Percentiles rank a stretch among this genome's conserved stretches.
These are phyloP conservation scores for Globisporangium cystogenes DNA, from an alignment of 352 stramenopile genomes.

Conservation along the genomic window DNA sequence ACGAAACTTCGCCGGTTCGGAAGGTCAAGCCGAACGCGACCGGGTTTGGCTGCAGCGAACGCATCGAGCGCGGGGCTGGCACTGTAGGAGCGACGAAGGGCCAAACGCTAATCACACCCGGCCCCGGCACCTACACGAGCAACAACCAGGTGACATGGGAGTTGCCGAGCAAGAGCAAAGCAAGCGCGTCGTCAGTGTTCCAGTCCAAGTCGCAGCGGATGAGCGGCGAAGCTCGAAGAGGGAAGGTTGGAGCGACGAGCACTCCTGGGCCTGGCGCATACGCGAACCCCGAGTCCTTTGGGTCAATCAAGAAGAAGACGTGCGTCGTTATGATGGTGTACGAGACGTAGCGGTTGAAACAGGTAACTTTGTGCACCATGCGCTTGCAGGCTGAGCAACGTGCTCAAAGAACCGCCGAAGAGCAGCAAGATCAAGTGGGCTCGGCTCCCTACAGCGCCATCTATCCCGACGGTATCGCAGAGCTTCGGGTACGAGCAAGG, in stretches of 20 bases:
- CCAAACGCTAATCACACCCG: slow-evolving; percentile 42
- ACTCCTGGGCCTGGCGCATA: slow-evolving; percentile 64
- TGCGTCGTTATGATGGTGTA: neutral
- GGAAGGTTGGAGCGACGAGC: slow-evolving; percentile 18
- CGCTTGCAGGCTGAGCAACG: slow-evolving; percentile 19
- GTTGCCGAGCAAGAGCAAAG: slow-evolving; percentile 45
- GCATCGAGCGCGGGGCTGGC: slow-evolving; percentile 28
- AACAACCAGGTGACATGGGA: slow-evolving; percentile 47
- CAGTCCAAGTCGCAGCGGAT: slow-evolving; percentile 51
- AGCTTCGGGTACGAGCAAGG: slow-evolving; percentile 80
- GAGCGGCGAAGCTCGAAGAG: slow-evolving; percentile 1
- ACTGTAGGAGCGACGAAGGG: slow-evolving; percentile 18
- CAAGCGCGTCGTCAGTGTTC: slow-evolving; percentile 30
- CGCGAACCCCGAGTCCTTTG: slow-evolving; percentile 41
- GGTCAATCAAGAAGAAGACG: slow-evolving; percentile 33
- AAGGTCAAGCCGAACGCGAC: slow-evolving; percentile 47
- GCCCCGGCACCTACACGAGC: slow-evolving; percentile 40
- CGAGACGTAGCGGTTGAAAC: neutral
- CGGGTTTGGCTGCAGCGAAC: slow-evolving; percentile 51
- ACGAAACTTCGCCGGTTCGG: slow-evolving; percentile 38
- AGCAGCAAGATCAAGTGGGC: slow-evolving; percentile 60
- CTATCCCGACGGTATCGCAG: slow-evolving; percentile 62
- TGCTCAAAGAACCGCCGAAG: slow-evolving; percentile 24
- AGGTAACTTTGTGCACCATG: neutral
- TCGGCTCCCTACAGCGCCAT: slow-evolving; percentile 60